Percentiles rank a stretch among this genome's conserved stretches.
These are phyloP conservation scores for Crucihimalaya himalaica DNA, from an alignment of 345 rosid genomes.

Conservation along the genomic window DNA sequence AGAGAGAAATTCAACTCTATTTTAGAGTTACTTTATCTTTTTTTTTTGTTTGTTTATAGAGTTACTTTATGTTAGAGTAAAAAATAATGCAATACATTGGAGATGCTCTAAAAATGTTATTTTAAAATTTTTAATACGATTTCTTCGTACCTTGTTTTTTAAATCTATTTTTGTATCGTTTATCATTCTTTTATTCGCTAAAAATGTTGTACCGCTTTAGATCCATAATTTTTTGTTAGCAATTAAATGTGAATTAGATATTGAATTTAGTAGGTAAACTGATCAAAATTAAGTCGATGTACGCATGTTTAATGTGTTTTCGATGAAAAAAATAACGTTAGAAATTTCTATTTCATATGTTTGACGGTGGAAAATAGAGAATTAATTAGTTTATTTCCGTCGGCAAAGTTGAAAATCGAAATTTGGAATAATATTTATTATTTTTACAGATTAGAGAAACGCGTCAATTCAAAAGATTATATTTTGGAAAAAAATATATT, in stretches of 20 bases:
- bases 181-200: too few relatives aligned
- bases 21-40: too few relatives aligned
- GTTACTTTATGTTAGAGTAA: too few relatives aligned
- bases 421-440: background rate
- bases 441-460: slow-evolving; percentile 34
- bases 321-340: background rate
- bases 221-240: too few relatives aligned
- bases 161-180: too few relatives aligned
- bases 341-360: background rate
- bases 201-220: too few relatives aligned
- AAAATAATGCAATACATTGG: too few relatives aligned
- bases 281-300: background rate
- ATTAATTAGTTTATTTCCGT: background rate
- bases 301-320: slow-evolving; percentile 15
- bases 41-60: too few relatives aligned
- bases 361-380: slow-evolving; percentile 38
- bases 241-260: background rate
- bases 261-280: background rate
- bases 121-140: too few relatives aligned
- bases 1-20: too few relatives aligned
- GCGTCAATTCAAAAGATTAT: slow-evolving; percentile 7
- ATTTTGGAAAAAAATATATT: background rate
- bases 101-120: too few relatives aligned
- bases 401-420: slow-evolving; percentile 36
- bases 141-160: too few relatives aligned